Evolutionary conservation across 2,329 filamentous ascomycete genomes (phyloP).

Genomic region (Colletotrichum scovillei): DNA sequence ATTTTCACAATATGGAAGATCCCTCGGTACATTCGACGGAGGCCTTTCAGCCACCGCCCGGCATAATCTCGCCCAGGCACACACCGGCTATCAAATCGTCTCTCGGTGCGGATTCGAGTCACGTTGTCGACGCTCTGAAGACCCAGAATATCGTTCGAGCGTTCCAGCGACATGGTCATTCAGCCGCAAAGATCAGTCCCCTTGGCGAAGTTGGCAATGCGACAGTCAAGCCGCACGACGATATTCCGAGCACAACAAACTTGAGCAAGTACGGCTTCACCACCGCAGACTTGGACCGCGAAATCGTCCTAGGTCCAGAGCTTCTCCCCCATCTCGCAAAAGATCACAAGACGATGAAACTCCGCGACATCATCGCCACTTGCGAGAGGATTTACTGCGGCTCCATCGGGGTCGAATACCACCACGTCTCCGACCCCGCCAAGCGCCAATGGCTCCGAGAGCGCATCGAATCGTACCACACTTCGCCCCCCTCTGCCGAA

Average conservation of each 20-base stretch:
- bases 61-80: conserved; percentile 84
- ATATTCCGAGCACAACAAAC: conserved; percentile 87
- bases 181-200: conserved; percentile 97
- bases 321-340: conserved; percentile 95
- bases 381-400: conserved; percentile 97
- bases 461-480: conserved; percentile 89
- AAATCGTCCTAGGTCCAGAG: conserved; percentile 91
- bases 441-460: conserved; percentile 99
- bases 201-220: conserved; percentile 88
- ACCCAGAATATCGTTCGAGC: conserved; percentile 96
- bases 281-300: conserved; percentile 90
- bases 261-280: conserved; percentile 95
- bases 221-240: conserved; percentile 79
- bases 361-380: conserved; percentile 90
- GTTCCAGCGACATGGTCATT: conserved; percentile 96
- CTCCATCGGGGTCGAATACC: conserved; percentile 96
- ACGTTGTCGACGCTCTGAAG: conserved; percentile 95
- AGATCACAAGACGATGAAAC: conserved; percentile 92
- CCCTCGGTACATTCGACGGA: conserved; percentile 97
- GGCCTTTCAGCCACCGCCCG: conserved; percentile 95
- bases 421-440: conserved; percentile 95
- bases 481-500: conserved; percentile 96
- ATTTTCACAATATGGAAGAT: conserved; percentile 99
- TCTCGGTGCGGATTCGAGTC: conserved; percentile 72
- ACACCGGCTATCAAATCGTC: conserved; percentile 75